Conservation (phyloP, 1,139 yeast species). For the Taphrina deformans region DNA sequence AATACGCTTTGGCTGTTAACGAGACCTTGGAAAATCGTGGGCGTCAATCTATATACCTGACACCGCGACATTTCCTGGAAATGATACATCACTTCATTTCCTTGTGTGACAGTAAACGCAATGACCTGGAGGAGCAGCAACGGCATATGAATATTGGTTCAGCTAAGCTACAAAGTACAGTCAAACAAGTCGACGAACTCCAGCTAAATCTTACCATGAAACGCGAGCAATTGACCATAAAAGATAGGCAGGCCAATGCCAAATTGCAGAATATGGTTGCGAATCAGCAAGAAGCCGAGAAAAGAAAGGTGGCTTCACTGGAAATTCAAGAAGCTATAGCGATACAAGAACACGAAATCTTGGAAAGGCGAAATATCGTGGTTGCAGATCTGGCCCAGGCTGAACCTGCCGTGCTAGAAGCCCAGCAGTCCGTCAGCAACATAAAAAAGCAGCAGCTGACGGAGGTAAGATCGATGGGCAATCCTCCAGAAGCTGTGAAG, state of each 20-base stretch:
- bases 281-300: slow-evolving; percentile 89
- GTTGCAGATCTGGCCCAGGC: slow-evolving; percentile 66
- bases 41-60: slow-evolving; percentile 39
- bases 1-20: slow-evolving; percentile 39
- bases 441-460: slow-evolving; percentile 90
- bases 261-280: slow-evolving; percentile 76
- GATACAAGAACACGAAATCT: slow-evolving; percentile 64
- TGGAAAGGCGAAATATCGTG: slow-evolving; percentile 58
- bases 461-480: slow-evolving; percentile 82
- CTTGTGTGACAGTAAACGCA: slow-evolving; percentile 52
- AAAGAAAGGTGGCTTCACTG: slow-evolving; percentile 81
- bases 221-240: slow-evolving; percentile 52
- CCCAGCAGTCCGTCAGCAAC: slow-evolving; percentile 81
- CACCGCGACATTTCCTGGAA: slow-evolving; percentile 62
- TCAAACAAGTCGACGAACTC: slow-evolving; percentile 66
- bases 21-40: slow-evolving; percentile 36
- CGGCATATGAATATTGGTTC: slow-evolving; percentile 73
- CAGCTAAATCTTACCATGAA: slow-evolving; percentile 58
- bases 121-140: slow-evolving; percentile 63
- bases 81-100: slow-evolving; percentile 54
- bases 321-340: slow-evolving; percentile 71
- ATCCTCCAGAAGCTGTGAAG: slow-evolving; percentile 89
- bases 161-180: slow-evolving; percentile 74
- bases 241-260: slow-evolving; percentile 67
- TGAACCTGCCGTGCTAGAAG: slow-evolving; percentile 82